Percentiles rank a stretch among this genome's conserved stretches.
These are phyloP conservation scores for Epichloe sibirici DNA, from an alignment of 2,329 filamentous ascomycete genomes.

Conservation along the genomic window DNA sequence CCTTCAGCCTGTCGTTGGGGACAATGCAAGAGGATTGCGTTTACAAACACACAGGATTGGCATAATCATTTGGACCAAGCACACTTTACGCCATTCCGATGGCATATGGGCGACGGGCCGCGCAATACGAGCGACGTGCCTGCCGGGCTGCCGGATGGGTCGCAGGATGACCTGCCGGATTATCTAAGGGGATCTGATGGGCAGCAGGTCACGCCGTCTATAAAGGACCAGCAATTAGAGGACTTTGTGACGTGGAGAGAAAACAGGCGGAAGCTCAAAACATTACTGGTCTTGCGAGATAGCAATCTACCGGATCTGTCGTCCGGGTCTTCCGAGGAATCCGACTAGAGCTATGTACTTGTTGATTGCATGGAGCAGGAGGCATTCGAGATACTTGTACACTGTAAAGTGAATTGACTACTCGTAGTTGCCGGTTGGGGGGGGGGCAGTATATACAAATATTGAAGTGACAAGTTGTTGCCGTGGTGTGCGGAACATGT, in stretches of 20 bases:
- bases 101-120: slow-evolving; percentile 49
- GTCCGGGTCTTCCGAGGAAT: not conserved
- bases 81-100: slow-evolving; percentile 42
- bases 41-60: slow-evolving; percentile 21
- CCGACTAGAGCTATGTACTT: not conserved
- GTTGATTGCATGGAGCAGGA: no score
- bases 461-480: no score
- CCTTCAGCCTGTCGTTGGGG: slow-evolving; percentile 19
- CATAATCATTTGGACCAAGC: slow-evolving; percentile 37
- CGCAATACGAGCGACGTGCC: slow-evolving; percentile 23
- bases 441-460: no score
- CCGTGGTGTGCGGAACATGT: no score
- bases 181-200: slow-evolving; percentile 42
- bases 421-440: no score
- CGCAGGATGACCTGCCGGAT: slow-evolving; percentile 26
- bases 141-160: slow-evolving; percentile 9
- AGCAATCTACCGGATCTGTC: slow-evolving; percentile 27
- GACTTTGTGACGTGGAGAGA: slow-evolving; percentile 31
- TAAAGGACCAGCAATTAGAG: slow-evolving; percentile 40
- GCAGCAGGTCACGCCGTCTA: slow-evolving; percentile 45
- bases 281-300: slow-evolving; percentile 30
- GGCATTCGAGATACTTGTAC: not conserved
- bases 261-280: slow-evolving; percentile 31
- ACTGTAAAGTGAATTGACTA: no score
- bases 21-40: slow-evolving; percentile 13